These are phyloP conservation scores for Backusella liffmaniae DNA, from an alignment of 192 early-diverging fungal genomes.

Conservation along the genomic window DNA sequence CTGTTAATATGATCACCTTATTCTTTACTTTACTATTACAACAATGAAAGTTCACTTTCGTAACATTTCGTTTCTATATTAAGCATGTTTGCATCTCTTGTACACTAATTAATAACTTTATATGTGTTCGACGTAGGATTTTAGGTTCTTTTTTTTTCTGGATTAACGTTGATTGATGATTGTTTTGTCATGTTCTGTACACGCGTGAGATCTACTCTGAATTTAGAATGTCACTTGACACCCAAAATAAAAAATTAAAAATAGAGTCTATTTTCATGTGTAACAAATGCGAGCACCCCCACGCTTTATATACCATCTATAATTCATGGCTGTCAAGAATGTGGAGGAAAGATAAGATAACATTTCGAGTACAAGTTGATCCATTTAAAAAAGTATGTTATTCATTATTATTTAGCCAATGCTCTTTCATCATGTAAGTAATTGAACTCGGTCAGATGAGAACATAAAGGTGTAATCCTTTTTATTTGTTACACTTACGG, in stretches of 20 bases:
- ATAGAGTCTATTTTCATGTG: slow-evolving; percentile 3
- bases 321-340: not conserved
- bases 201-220: not conserved
- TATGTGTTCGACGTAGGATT: not conserved
- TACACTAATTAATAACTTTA: not conserved
- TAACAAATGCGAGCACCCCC: not conserved
- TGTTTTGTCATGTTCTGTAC: not conserved
- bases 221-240: slow-evolving; percentile 6
- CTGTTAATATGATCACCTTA: not conserved
- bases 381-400: not conserved
- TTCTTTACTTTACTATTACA: not conserved
- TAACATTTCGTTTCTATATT: slow-evolving; percentile 4
- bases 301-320: slow-evolving; percentile 1
- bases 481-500: not conserved
- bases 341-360: not conserved
- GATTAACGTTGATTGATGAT: not conserved
- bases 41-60: not conserved
- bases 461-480: not conserved
- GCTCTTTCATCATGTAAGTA: not conserved
- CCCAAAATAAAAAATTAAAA: not conserved
- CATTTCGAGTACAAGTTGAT: not conserved
- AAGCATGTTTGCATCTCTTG: not conserved
- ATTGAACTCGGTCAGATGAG: not conserved
- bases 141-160: not conserved
- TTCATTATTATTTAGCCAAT: not conserved